These are phyloP conservation scores for Claviceps pazoutovae DNA, from an alignment of 2,329 filamentous ascomycete genomes.

Conservation along the genomic window DNA sequence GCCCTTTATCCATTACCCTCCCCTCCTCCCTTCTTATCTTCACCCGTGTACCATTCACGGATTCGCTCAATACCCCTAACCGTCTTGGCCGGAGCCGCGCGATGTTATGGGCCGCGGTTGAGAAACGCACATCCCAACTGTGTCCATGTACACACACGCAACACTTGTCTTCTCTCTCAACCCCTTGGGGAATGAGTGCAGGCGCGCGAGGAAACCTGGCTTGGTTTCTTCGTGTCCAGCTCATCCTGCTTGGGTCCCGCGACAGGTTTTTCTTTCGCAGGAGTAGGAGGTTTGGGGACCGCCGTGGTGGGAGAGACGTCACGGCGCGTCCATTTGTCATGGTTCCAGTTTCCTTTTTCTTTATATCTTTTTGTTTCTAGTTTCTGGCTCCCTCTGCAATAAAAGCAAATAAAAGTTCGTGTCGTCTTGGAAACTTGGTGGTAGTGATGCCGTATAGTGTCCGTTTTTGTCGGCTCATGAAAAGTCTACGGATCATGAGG, in stretches of 20 bases:
- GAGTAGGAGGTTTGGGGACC: constrained; percentile 21
- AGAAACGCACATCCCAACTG: constrained; percentile 10
- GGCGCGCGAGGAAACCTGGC: neutral
- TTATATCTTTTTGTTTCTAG: constrained; percentile 2
- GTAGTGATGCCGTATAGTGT: no score
- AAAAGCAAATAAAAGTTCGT: neutral
- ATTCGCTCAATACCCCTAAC: neutral
- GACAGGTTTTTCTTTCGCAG: constrained; percentile 27
- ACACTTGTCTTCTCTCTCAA: constrained; percentile 51
- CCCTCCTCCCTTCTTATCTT: neutral
- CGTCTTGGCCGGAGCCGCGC: neutral
- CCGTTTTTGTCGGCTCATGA: no score
- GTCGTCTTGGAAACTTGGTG: neutral
- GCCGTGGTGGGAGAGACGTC: constrained; percentile 51
- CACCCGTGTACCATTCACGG: neutral
- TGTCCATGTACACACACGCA: neutral
- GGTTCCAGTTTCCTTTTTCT: constrained; percentile 1
- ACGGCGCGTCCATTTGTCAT: constrained; percentile 23
- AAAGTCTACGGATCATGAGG: no score
- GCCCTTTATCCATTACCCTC: neutral
- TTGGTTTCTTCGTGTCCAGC: neutral
- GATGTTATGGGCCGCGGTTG: constrained; percentile 2
- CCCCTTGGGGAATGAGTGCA: constrained; percentile 15
- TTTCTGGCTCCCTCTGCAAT: neutral
- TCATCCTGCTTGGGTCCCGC: constrained; percentile 19